A percentile compares a stretch with the other conserved stretches of the same genome.
Conservation (phyloP, 495 filamentous ascomycete genomes). For the Trichoderma orchidacearum region DNA sequence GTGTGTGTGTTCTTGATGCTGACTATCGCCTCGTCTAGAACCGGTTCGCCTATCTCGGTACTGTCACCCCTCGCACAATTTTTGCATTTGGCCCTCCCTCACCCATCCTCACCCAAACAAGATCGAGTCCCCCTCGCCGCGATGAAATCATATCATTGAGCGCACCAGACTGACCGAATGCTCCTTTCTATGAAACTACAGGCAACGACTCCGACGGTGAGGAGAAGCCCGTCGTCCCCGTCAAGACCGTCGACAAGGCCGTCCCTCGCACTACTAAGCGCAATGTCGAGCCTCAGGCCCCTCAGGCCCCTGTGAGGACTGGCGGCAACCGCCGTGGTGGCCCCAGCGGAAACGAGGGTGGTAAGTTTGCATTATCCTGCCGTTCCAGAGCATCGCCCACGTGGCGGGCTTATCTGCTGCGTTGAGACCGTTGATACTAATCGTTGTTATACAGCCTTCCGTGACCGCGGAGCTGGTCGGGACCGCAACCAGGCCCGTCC, state of each 20-base stretch:
- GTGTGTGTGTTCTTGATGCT: slow-evolving; percentile 4
- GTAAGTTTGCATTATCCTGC: slow-evolving; percentile 29
- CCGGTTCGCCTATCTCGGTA: slow-evolving; percentile 83
- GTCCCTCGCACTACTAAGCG: slow-evolving; percentile 70
- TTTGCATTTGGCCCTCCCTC: slow-evolving; percentile 6
- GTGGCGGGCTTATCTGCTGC: slow-evolving; percentile 3
- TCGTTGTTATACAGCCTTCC: slow-evolving; percentile 50
- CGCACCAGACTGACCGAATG: slow-evolving; percentile 14
- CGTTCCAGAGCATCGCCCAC: neutral
- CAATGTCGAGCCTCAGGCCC: slow-evolving; percentile 63
- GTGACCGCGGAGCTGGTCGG: slow-evolving; percentile 74
- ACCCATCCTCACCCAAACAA: slow-evolving; percentile 5
- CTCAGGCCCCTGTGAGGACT: slow-evolving; percentile 23
- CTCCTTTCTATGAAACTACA: slow-evolving; percentile 8
- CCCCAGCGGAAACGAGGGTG: slow-evolving; percentile 64
- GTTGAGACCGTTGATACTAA: neutral
- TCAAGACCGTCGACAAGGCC: slow-evolving; percentile 78
- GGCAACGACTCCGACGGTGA: slow-evolving; percentile 85
- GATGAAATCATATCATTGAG: slow-evolving; percentile 13
- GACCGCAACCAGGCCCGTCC: slow-evolving; percentile 72
- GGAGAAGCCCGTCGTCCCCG: slow-evolving; percentile 62
- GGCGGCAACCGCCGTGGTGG: slow-evolving; percentile 37
- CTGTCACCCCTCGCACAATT: slow-evolving; percentile 19
- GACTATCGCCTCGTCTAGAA: slow-evolving; percentile 41
- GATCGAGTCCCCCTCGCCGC: slow-evolving; percentile 8